A percentile compares a stretch with the other conserved stretches of the same genome.
These are phyloP conservation scores for Isabelozyma gotoi DNA, from an alignment of 805 yeast species.

Conservation along the genomic window DNA sequence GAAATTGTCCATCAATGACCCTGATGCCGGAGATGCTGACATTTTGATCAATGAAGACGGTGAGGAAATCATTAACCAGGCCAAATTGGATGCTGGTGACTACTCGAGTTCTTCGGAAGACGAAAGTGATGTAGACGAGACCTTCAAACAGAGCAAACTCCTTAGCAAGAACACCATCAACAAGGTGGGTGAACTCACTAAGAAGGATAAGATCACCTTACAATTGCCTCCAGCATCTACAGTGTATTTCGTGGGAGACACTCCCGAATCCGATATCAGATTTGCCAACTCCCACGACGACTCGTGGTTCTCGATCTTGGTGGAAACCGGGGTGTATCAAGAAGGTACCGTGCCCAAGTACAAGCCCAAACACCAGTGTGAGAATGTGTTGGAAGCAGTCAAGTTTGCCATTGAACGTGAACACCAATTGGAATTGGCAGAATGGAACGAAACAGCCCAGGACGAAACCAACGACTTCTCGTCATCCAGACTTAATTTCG, in stretches of 20 bases:
- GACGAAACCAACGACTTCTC: constrained; percentile 19
- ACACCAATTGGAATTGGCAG: constrained; percentile 66
- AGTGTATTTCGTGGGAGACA: constrained; percentile 86
- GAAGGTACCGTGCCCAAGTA: constrained; percentile 78
- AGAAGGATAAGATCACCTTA: constrained; percentile 41
- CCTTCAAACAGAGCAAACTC: constrained; percentile 5
- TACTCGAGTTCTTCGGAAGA: constrained; percentile 28
- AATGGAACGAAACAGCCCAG: constrained; percentile 62
- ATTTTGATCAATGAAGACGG: constrained; percentile 44
- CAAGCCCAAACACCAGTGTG: constrained; percentile 71
- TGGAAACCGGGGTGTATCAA: constrained; percentile 84
- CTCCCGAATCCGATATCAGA: constrained; percentile 85
- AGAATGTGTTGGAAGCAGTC: constrained; percentile 78
- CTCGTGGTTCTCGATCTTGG: constrained; percentile 82
- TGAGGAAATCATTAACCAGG: constrained; percentile 44
- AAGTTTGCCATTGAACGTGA: constrained; percentile 81
- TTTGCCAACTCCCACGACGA: constrained; percentile 85
- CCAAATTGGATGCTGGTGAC: constrained; percentile 37
- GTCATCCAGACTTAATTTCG: constrained; percentile 37
- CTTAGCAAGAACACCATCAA: constrained; percentile 2
- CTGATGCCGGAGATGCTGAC: constrained; percentile 42
- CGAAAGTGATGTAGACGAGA: constrained; percentile 10
- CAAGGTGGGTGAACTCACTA: constrained; percentile 42
- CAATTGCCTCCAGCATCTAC: constrained; percentile 82
- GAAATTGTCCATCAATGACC: constrained; percentile 44